phyloP scores from a whole-genome alignment of 2,329 filamentous ascomycete species.

The Penicillium brevicompactum region DNA sequence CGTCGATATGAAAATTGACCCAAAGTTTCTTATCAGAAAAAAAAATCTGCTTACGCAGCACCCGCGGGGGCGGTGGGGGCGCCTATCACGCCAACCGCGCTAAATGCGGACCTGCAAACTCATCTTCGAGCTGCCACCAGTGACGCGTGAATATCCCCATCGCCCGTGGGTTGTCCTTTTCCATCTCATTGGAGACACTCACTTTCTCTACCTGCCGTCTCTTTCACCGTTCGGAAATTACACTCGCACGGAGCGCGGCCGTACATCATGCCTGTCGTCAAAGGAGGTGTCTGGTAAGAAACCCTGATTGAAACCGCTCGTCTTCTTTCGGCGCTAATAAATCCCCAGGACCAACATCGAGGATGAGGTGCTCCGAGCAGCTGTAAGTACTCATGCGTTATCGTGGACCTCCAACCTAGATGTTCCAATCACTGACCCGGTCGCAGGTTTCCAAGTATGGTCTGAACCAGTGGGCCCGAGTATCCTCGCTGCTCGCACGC shows the following conservation, averaged over 20 bases:
- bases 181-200: slow-evolving; percentile 15
- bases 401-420: background rate
- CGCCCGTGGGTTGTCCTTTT: slow-evolving; percentile 18
- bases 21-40: slow-evolving; percentile 32
- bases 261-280: slow-evolving; percentile 63
- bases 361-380: slow-evolving; percentile 97
- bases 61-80: slow-evolving; percentile 24
- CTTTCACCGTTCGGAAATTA: background rate
- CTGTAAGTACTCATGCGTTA: slow-evolving; percentile 47
- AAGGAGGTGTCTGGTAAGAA: slow-evolving; percentile 63
- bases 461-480: slow-evolving; percentile 96
- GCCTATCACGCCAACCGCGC: slow-evolving; percentile 25
- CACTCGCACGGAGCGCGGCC: slow-evolving; percentile 14
- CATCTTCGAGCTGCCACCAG: slow-evolving; percentile 18
- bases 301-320: background rate
- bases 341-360: slow-evolving; percentile 63
- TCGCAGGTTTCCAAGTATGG: slow-evolving; percentile 79
- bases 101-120: slow-evolving; percentile 30
- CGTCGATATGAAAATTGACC: slow-evolving; percentile 17
- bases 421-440: slow-evolving; percentile 13
- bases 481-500: slow-evolving; percentile 92
- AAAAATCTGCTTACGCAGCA: slow-evolving; percentile 38
- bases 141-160: slow-evolving; percentile 24
- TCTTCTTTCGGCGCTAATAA: slow-evolving; percentile 20
- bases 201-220: background rate